Evolutionary conservation across 2,329 filamentous ascomycete genomes (phyloP), one percentile per base, ranked within the genome.

Genomic region (Didymella exigua): DNA sequence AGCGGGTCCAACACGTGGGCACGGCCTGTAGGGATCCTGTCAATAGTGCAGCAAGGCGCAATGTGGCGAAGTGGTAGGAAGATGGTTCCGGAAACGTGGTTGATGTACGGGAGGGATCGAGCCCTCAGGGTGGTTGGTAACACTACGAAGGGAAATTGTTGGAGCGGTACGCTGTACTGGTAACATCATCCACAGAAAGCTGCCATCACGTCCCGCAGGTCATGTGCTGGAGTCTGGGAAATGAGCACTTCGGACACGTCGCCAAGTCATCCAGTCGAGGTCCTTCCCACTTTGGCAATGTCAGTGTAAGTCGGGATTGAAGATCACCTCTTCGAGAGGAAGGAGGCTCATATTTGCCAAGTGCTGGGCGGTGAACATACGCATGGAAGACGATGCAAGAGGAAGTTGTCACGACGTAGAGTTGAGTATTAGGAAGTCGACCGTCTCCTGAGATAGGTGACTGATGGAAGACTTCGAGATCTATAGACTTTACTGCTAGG

Each of bases 341-440:
- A 55, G 52, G 52, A 55, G 52, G 19, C n/a, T 45, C 6, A 19
- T 27, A 5, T 6, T 2, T 36, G 50, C 44, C 36, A 33, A 34
- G 38, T 36, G 26, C n/a, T 33, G n/a, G 24, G 46, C 41, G 29
- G 38, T 44, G 29, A 30, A 21, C 11, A 14, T 18, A 30, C 24
- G 6, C 29, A 6, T 30, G 27, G 36, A 21, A n/a, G 38, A 21
- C 13, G 6, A 18, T 45, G 46, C 31, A 23, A 30, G 26, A 26
- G 24, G 36, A 24, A 27, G 13, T 18, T n/a, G 31, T 50, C 36
- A 37, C 34, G 43, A 60, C 38, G 49, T 56, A 51, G 56, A 61
- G 58, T 57, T 52, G 61, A 37, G 56, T 60, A 65, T 65, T 65
- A 63, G 46, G 50, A 27, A 41, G 45, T 34, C 33, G 8, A 49